These are phyloP conservation scores for Aspergillus candidus DNA, from an alignment of 2,329 filamentous ascomycete species.

Conservation along the genomic window DNA sequence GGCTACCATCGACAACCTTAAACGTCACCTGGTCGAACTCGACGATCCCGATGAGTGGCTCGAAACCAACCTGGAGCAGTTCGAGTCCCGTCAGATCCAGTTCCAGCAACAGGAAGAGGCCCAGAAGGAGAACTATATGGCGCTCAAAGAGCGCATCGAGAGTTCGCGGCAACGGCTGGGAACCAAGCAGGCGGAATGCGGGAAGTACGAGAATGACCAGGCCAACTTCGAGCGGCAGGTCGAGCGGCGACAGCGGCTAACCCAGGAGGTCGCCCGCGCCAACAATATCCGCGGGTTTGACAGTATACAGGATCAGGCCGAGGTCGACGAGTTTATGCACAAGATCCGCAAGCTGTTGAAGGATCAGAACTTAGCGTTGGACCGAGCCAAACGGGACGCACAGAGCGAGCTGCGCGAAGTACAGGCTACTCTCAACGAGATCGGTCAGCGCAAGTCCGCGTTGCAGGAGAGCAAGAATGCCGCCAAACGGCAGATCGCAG, in stretches of 20 bases:
- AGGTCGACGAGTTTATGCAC: conserved; percentile 70
- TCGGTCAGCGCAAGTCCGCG: conserved; percentile 67
- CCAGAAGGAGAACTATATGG: conserved; percentile 58
- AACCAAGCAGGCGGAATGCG: conserved; percentile 45
- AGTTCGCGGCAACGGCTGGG: conserved; percentile 38
- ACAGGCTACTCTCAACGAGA: conserved; percentile 63
- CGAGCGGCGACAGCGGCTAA: conserved; percentile 61
- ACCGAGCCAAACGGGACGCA: conserved; percentile 66
- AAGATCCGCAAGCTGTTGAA: conserved; percentile 66
- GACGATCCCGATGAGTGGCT: conserved; percentile 72
- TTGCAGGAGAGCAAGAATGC: conserved; percentile 68
- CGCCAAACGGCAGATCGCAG: conserved; percentile 64
- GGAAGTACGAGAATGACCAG: conserved; percentile 78
- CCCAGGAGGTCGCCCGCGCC: conserved; percentile 68
- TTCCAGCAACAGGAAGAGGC: conserved; percentile 59
- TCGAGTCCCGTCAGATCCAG: conserved; percentile 65
- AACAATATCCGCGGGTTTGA: conserved; percentile 84
- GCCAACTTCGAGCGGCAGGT: conserved; percentile 79
- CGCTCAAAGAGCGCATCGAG: conserved; percentile 52
- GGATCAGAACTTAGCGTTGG: conserved; percentile 74
- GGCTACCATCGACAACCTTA: conserved; percentile 63
- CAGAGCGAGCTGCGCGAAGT: conserved; percentile 67
- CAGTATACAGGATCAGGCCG: conserved; percentile 64
- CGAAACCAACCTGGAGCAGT: conserved; percentile 64
- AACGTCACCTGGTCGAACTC: conserved; percentile 67